Conservation (phyloP, 352 stramenopile genomes). For the Saprolegnia diclina region DNA sequence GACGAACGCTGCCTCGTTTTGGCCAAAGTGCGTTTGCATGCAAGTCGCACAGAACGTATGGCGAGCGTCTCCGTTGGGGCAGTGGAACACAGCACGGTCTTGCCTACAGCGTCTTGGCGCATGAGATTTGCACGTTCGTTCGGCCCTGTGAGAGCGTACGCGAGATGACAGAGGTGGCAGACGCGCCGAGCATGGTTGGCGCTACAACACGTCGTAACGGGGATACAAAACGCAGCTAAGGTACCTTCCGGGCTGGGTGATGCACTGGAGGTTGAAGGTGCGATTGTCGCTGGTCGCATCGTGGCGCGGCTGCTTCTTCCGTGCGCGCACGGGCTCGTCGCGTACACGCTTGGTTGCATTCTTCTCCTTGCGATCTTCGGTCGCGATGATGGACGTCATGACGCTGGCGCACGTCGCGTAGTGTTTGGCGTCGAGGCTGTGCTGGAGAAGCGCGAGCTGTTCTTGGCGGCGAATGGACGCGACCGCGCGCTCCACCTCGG, state of each 20-base stretch:
- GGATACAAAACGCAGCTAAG: background rate
- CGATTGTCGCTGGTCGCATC: background rate
- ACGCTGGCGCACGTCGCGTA: constrained; percentile 16
- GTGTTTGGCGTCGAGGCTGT: constrained; percentile 15
- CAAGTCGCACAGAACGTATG: constrained; percentile 7
- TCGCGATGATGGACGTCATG: background rate
- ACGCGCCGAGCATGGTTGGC: background rate
- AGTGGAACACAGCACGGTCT: constrained; percentile 17
- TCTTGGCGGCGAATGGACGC: constrained; percentile 10
- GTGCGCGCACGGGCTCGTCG: background rate
- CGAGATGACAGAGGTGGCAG: constrained; percentile 19
- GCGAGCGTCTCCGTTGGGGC: constrained; percentile 5
- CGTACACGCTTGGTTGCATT: background rate
- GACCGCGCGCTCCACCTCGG: constrained; percentile 16
- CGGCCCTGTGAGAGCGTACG: background rate
- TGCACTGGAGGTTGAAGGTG: constrained; percentile 15
- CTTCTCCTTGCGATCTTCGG: background rate
- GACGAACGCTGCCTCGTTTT: constrained; percentile 1
- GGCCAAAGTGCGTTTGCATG: constrained; percentile 6
- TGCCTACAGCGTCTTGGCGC: constrained; percentile 15
- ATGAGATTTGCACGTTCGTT: no score
- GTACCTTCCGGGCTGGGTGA: constrained; percentile 10
- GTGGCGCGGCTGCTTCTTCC: background rate
- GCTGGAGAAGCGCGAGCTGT: constrained; percentile 19
- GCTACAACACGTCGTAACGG: background rate